Evolutionary conservation across 208 protist species (phyloP), one percentile per base, ranked within the genome.

Genomic region (Acanthamoeba healyi): DNA sequence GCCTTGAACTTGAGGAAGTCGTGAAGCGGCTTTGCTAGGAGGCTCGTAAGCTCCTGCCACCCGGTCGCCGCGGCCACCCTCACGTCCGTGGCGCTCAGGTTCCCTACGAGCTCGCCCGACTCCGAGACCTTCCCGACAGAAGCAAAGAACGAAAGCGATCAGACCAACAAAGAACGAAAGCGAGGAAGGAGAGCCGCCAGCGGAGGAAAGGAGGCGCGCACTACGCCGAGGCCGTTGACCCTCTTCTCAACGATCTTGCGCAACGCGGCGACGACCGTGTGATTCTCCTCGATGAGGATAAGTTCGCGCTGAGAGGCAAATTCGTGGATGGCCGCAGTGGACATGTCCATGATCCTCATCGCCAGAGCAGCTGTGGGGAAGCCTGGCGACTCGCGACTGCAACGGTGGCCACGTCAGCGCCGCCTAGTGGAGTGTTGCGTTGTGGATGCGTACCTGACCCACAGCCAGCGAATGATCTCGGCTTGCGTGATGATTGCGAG

Each of bases 1-100:
- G n/a, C 84, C 40, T 91, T 91, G 38, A 56, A 72, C 84, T 91
- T 44, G 38, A 91, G n/a, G n/a, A 91, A 91, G 22, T 91, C 56
- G 26, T 17, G 17, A 2, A 91, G 54, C 32, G 56, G 84, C 84
- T 74, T 91, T 6, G 56, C 46, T 2, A 91, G 54, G 15, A 91
- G 84, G 24, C 36, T 26, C 4, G 61, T 72, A 6, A 65, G 24
- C 61, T 91, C 84, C 42, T 91, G 84, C 61, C 84, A 74, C 24
- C 84, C 61, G n/a, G 61, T 56, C 5, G 36, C 56, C 14, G 84
- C 61, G 2, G 32, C 77, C 40, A 86, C 77, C 10, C 61, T 4
- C 19, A 91, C 46, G 84, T 91, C 84, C 22, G 56, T 91, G 1
- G 84, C 84, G 84, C 84, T 91, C 36, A 91, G 34, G 26, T 65